Base-by-base conservation (phyloP, 106 monocot species). In the Platanthera guangdongensis region DNA sequence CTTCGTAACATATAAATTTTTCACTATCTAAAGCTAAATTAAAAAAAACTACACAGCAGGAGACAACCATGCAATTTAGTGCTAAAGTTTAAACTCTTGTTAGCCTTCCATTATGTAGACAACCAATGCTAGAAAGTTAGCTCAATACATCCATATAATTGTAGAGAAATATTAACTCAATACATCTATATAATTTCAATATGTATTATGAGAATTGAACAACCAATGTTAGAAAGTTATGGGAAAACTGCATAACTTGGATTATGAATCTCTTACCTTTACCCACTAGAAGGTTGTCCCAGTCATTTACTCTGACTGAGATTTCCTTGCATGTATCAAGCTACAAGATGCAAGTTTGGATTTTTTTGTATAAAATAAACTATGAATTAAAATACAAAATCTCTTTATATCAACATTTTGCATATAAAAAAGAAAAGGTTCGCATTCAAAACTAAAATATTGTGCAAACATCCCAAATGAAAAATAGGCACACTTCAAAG, bases 211-310 rank as follows among this genome's bases (percentile, higher is more conserved):
- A 65, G 11, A 8, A 65, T 65, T 65, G 65, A 1, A 30, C 9
- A 2, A 65, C 5, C 32, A 65, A 65, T 65, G 32, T 65, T 65
- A 11, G 59, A 65, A 65, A 4, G 32, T 32, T 65, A 11, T 62
- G 62, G 12, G 55, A 14, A 19, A 19, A 67, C 13, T 67, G 11
- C 11, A 67, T 5, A 32, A 10, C 14, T 48, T 14, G 47, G 7
- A 70, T 13, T 70, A 22, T 50, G 51, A 72, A 72, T 8, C 9
- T 32, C 51, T 11, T 19, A 51, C 72, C 50, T 62, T 76, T 77
- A 62, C 62, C 82, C 32, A 48, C 25, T 47, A 8, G 54, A 75
- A 81, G 75, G 69, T 75, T 81, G 67, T 81, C 69, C 80, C 75
- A 81, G 19, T 75, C 52, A 47, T 75, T 46, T 46, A 75, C 75